Evolutionary conservation across 768 basidiomycete species (phyloP), one percentile per base, ranked within the genome.

Genomic region (Cystobasidium ongulense): DNA sequence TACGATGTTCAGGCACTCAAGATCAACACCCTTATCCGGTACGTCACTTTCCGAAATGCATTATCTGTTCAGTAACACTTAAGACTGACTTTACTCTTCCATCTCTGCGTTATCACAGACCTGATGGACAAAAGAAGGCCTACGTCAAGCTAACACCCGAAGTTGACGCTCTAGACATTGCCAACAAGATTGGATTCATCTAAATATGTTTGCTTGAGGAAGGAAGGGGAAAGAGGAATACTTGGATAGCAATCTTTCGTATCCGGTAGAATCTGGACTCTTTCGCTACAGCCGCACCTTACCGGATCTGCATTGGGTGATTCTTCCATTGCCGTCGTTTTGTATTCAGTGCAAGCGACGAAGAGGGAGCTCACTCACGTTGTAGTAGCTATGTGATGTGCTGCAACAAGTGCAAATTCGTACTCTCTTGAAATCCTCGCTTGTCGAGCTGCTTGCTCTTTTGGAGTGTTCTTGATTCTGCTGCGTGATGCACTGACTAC

Each of bases 71-170:
- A n/a, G n/a, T n/a, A n/a, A n/a, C n/a, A n/a, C n/a, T 70, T 15
- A 65, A 54, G 46, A 29, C 17, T 29, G 23, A 64, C 18, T 73
- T 15, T 61, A 29, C 46, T 18, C 57, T n/a, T n/a, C n/a, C n/a
- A n/a, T 53, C 63, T 50, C 0, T 38, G 43, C 38, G n/a, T 52
- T 1, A 62, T 41, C 46, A 35, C 74, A 93, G 91, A 82, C 96
- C 95, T 66, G 96, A 98, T 80, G 95, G 95, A 64, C 92, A 89
- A 88, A 99, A 99, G 86, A 98, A 98, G 89, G 96, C 96, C 52
- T 99, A 62, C 46, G 1, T 63, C n/a, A 41, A 33, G 54, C 38
- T 76, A 5, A 5, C 36, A 46, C 67, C 67, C 50, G 0, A 67
- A 23, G 27, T 43, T 36, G 33, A 74, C 23, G 63, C 76, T 23